Conservation (phyloP, 441 rosid genomes). For the Corymbia calophylla region DNA sequence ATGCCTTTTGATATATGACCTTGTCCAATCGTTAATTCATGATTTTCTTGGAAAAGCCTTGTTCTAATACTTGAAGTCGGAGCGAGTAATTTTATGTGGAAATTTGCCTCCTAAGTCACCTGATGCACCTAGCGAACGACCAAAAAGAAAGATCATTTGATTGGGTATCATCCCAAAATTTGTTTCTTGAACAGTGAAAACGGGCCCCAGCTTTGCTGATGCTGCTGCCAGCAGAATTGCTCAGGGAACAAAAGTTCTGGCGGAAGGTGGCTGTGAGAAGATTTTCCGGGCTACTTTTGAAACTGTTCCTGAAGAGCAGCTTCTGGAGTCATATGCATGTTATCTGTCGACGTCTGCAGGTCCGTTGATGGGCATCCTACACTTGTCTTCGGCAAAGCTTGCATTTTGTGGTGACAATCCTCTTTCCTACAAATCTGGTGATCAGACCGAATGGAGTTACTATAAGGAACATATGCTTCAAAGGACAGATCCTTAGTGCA, state of each 20-base stretch:
- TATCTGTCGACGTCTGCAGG: slow-evolving; percentile 95
- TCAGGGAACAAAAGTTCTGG: slow-evolving; percentile 87
- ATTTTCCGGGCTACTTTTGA: slow-evolving; percentile 79
- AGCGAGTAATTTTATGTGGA: too few species aligned
- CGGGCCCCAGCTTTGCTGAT: slow-evolving; percentile 89
- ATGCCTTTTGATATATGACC: too few species aligned
- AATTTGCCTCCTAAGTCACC: not conserved
- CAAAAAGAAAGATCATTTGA: not conserved
- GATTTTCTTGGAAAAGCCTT: too few species aligned
- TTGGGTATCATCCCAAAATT: not conserved
- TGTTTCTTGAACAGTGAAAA: slow-evolving; percentile 50
- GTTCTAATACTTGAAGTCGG: too few species aligned
- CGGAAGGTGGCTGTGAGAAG: slow-evolving; percentile 93
- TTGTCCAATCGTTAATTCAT: too few species aligned
- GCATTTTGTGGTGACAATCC: slow-evolving; percentile 93
- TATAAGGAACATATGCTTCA: slow-evolving; percentile 72
- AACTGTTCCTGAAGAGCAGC: slow-evolving; percentile 71
- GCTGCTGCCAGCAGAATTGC: slow-evolving; percentile 97
- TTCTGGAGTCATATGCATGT: slow-evolving; percentile 67
- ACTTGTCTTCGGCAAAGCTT: slow-evolving; percentile 70
- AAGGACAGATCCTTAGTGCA: slow-evolving; percentile 69
- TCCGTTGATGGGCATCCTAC: slow-evolving; percentile 87
- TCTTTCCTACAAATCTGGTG: slow-evolving; percentile 66
- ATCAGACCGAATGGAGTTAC: slow-evolving; percentile 83
- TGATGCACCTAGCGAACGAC: not conserved